These are phyloP conservation scores for Oryza nivara DNA, from an alignment of 176 grass and related monocot species.

Conservation along the genomic window DNA sequence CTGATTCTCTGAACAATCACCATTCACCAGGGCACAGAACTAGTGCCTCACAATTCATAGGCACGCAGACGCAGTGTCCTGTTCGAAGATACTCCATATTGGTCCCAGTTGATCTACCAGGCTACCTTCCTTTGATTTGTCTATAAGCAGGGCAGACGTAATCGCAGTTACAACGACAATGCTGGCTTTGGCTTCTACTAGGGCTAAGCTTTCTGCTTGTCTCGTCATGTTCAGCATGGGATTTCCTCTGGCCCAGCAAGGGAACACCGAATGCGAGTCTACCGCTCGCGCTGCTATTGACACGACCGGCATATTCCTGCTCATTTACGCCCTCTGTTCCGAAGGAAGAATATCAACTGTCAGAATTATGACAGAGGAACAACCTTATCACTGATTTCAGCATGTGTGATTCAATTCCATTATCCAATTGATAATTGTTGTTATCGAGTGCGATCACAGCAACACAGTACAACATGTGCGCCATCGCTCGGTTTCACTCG, in stretches of 20 bases:
- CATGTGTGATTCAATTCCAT: neutral
- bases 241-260: slow-evolving; percentile 1
- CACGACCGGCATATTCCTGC: neutral
- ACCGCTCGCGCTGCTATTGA: slow-evolving; percentile 28
- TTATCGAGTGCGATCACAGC: neutral
- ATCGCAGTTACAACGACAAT: neutral
- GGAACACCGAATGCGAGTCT: neutral
- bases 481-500: neutral
- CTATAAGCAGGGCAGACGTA: slow-evolving; percentile 1
- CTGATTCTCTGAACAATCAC: neutral
- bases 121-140: neutral
- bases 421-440: neutral
- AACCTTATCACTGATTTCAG: neutral
- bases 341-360: neutral
- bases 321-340: neutral
- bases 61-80: neutral
- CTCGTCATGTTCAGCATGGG: slow-evolving; percentile 28
- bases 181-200: slow-evolving; percentile 17
- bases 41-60: neutral
- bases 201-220: slow-evolving; percentile 23
- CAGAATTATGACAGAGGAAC: neutral
- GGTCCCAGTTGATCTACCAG: neutral
- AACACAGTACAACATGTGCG: neutral
- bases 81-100: neutral
- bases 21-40: neutral